Percentiles rank a stretch among this genome's conserved stretches.
Conservation (phyloP, 768 basidiomycete genomes). For the Pulveroboletus sp. region DNA sequence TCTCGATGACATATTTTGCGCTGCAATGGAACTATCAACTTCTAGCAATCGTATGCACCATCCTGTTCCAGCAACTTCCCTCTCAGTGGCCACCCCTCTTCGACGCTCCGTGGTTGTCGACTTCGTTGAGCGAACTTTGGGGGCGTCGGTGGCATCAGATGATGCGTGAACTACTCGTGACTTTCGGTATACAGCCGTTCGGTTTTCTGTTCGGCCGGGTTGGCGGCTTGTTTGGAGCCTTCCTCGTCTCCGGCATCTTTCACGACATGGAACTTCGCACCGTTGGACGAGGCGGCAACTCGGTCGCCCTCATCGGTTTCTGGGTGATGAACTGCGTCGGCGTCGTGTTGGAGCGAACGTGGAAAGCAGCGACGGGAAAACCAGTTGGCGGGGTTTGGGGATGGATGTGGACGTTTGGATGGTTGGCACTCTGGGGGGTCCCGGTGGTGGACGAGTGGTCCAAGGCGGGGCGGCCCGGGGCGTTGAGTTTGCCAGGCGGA, state of each 20-base stretch:
- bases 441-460: constrained; percentile 41
- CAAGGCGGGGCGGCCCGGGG: constrained; percentile 13
- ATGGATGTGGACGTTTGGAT: constrained; percentile 47
- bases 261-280: constrained; percentile 56
- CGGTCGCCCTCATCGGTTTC: constrained; percentile 39
- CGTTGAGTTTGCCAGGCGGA: constrained; percentile 6
- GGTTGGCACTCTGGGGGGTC: constrained; percentile 47
- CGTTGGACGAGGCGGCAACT: constrained; percentile 45
- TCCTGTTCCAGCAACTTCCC: constrained; percentile 42
- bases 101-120: constrained; percentile 48
- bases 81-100: constrained; percentile 61
- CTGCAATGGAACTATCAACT: constrained; percentile 42
- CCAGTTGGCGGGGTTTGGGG: constrained; percentile 45
- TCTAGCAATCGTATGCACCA: constrained; percentile 39
- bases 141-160: constrained; percentile 61
- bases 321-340: constrained; percentile 55
- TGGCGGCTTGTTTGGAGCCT: constrained; percentile 51
- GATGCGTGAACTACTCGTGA: constrained; percentile 51
- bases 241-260: constrained; percentile 51
- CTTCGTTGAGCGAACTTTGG: constrained; percentile 60
- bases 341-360: constrained; percentile 44
- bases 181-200: constrained; percentile 43
- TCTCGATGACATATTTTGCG: constrained; percentile 42
- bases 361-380: constrained; percentile 38
- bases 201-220: constrained; percentile 42